phyloP scores from a whole-genome alignment of 2,329 filamentous ascomycete genomes.

The Aquanectria penicillioides region DNA sequence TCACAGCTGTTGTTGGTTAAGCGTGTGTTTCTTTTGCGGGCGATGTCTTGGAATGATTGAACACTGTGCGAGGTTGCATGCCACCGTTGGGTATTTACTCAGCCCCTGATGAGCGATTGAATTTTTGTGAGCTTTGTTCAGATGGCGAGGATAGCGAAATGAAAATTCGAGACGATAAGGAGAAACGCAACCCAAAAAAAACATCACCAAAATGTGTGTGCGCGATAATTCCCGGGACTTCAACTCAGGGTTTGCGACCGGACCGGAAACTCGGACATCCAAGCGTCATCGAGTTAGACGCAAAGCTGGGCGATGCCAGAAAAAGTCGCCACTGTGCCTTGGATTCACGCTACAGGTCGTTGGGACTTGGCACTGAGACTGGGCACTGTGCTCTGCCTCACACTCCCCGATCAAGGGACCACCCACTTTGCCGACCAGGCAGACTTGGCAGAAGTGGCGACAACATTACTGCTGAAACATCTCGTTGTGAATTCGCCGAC shows the following conservation, averaged over 20 bases:
- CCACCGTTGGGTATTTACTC: neutral
- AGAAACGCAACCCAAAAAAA: neutral
- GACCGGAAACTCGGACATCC: conserved; percentile 12
- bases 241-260: conserved; percentile 7
- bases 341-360: conserved; percentile 1
- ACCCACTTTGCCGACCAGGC: neutral
- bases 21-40: neutral
- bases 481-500: neutral
- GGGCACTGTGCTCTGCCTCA: neutral
- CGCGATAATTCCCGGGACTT: neutral
- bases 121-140: neutral
- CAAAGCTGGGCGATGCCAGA: neutral
- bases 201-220: neutral
- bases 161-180: neutral
- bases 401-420: neutral
- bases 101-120: neutral
- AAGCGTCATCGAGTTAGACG: conserved; percentile 10
- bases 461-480: neutral
- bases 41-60: conserved; percentile 2
- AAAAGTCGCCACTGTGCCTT: conserved; percentile 6
- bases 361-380: conserved; percentile 4
- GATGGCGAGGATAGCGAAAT: neutral
- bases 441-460: conserved; percentile 5
- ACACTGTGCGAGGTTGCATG: conserved; percentile 19
- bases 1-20: conserved; percentile 5